phyloP scores from a whole-genome alignment of 2,329 filamentous ascomycete species.

The Thielaviopsis ethacetica region DNA sequence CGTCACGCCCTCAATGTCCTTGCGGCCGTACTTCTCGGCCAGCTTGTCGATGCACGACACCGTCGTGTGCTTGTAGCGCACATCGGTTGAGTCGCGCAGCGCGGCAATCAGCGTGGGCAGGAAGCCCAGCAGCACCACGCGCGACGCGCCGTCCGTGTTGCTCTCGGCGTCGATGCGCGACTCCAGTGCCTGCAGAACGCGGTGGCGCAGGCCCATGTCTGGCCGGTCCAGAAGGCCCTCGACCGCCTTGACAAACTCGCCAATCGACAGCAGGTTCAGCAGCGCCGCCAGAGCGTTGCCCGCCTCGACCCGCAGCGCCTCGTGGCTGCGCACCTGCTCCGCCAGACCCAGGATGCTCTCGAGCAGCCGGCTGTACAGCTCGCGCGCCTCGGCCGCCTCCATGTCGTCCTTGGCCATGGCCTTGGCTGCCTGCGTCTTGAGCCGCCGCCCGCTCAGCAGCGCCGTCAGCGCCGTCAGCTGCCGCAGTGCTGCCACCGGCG shows the following conservation, averaged over 20 bases:
- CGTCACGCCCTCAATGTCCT: slow-evolving; percentile 61
- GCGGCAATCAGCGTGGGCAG: slow-evolving; percentile 63
- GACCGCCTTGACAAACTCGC: slow-evolving; percentile 78
- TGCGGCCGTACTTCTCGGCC: slow-evolving; percentile 87
- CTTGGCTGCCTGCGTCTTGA: slow-evolving; percentile 38
- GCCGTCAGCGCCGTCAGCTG: slow-evolving; percentile 40
- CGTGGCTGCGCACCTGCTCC: slow-evolving; percentile 42
- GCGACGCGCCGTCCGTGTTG: slow-evolving; percentile 50
- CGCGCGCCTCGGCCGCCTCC: slow-evolving; percentile 47
- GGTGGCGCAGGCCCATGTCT: slow-evolving; percentile 59
- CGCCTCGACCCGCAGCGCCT: slow-evolving; percentile 36
- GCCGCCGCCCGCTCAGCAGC: slow-evolving; percentile 39
- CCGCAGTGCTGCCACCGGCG: slow-evolving; percentile 33
- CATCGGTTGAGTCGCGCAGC: slow-evolving; percentile 54
- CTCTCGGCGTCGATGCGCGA: slow-evolving; percentile 59
- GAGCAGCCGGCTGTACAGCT: slow-evolving; percentile 51
- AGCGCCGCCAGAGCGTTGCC: slow-evolving; percentile 61
- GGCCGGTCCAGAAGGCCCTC: slow-evolving; percentile 64
- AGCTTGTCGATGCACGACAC: slow-evolving; percentile 87
- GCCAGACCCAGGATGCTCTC: slow-evolving; percentile 50
- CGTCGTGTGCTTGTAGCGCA: slow-evolving; percentile 66
- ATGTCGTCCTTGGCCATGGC: slow-evolving; percentile 47
- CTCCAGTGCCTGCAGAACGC: slow-evolving; percentile 68
- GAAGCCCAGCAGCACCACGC: slow-evolving; percentile 59
- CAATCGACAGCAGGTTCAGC: slow-evolving; percentile 70